These are phyloP conservation scores for Aegilops umbellulata DNA, from an alignment of 176 grass and related monocot species.

Conservation along the genomic window DNA sequence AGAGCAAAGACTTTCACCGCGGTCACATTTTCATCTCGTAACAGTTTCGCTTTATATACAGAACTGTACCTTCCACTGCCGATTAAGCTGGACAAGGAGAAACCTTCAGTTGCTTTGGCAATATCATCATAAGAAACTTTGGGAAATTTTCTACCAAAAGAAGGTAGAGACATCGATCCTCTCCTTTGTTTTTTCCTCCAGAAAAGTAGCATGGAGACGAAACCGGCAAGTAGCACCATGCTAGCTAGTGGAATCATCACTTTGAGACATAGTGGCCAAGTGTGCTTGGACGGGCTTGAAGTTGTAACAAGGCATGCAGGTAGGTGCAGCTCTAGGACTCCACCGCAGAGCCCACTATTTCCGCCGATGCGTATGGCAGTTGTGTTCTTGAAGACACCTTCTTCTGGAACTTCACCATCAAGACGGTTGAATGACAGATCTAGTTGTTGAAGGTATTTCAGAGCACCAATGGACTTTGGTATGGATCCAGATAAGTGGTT, in stretches of 20 bases:
- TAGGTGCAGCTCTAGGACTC: not conserved
- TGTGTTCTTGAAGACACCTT: not conserved
- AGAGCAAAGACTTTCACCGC: slow-evolving; percentile 13
- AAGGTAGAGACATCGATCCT: not conserved
- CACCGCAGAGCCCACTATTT: not conserved
- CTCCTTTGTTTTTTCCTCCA: not conserved
- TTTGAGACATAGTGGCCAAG: not conserved
- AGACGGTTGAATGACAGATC: slow-evolving; percentile 16
- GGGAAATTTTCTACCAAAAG: not conserved
- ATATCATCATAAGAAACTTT: slow-evolving; percentile 10
- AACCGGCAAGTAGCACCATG: not conserved
- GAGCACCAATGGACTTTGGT: not conserved
- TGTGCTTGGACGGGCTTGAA: not conserved
- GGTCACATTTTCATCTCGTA: not conserved
- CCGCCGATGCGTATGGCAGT: not conserved
- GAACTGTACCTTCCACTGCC: not conserved
- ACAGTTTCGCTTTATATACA: not conserved
- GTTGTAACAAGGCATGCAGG: not conserved
- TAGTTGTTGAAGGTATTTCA: not conserved
- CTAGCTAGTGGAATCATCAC: not conserved
- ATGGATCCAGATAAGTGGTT: not conserved
- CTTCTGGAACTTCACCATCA: not conserved
- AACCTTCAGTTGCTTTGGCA: not conserved
- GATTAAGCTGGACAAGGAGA: not conserved
- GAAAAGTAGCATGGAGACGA: not conserved